A percentile compares a stretch with the other conserved stretches of the same genome.
These are phyloP conservation scores for Tagetes erecta DNA, from an alignment of 129 eudicot species.

Conservation along the genomic window DNA sequence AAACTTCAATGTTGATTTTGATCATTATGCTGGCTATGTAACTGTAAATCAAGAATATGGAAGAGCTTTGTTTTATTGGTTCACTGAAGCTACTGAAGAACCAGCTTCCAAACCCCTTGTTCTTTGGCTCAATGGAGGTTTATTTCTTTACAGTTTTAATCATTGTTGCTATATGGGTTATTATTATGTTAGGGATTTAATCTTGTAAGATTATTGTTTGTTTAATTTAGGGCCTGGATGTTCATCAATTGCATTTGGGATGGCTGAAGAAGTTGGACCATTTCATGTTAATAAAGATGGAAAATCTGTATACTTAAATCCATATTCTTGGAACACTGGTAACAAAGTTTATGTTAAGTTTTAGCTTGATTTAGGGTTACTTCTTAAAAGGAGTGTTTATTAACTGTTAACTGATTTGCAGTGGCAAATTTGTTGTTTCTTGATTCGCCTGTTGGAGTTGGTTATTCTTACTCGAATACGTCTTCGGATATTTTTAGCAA, in stretches of 20 bases:
- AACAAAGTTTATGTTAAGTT: not conserved
- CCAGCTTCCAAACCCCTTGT: slow-evolving; percentile 84
- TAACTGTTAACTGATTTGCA: slow-evolving; percentile 42
- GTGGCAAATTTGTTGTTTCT: slow-evolving; percentile 83
- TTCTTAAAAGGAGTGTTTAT: not conserved
- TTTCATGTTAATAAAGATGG: slow-evolving; percentile 89
- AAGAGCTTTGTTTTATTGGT: slow-evolving; percentile 90
- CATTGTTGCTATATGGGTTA: not conserved
- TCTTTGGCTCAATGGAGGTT: slow-evolving; percentile 98
- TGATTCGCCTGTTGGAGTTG: slow-evolving; percentile 98
- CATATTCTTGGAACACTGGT: slow-evolving; percentile 92
- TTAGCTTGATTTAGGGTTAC: not conserved
- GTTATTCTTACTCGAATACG: slow-evolving; percentile 89
- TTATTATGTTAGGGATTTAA: slow-evolving; percentile 8
- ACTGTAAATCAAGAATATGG: slow-evolving; percentile 68
- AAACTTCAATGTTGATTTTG: slow-evolving; percentile 59
- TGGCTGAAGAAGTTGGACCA: slow-evolving; percentile 96
- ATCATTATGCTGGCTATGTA: slow-evolving; percentile 81
- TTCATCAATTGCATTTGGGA: slow-evolving; percentile 86
- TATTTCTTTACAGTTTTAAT: not conserved
- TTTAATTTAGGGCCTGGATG: slow-evolving; percentile 82
- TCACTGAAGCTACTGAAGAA: slow-evolving; percentile 68
- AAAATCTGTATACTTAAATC: slow-evolving; percentile 78
- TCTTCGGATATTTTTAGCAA: slow-evolving; percentile 64
- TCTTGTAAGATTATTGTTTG: not conserved